Evolutionary conservation across 2,329 filamentous ascomycete species (phyloP).

Genomic region (Samsoniella hepiali): DNA sequence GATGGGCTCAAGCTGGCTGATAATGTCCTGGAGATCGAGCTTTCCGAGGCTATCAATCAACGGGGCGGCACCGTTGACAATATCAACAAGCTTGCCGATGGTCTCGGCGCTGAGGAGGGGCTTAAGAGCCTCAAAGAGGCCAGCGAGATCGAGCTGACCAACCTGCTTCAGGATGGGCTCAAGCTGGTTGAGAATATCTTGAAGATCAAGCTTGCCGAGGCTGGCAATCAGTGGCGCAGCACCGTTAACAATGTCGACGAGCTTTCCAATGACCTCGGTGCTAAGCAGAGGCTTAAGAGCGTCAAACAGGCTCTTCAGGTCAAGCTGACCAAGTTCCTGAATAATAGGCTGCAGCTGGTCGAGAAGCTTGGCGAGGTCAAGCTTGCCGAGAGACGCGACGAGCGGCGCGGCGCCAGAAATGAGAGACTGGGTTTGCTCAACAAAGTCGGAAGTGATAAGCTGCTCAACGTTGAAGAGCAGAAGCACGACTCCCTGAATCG

Average conservation of each 20-base stretch:
- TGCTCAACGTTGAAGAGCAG: constrained; percentile 20
- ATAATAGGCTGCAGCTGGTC: constrained; percentile 30
- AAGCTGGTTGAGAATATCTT: constrained; percentile 21
- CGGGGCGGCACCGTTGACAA: constrained; percentile 29
- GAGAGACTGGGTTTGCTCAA: constrained; percentile 22
- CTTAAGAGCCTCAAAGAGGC: constrained; percentile 27
- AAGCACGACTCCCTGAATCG: constrained; percentile 19
- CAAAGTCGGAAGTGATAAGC: constrained; percentile 17
- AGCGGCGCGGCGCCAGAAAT: constrained; percentile 12
- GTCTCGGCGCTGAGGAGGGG: constrained; percentile 32
- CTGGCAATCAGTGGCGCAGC: constrained; percentile 21
- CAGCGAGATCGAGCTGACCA: constrained; percentile 31
- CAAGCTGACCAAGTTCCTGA: constrained; percentile 21
- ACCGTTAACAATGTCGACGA: constrained; percentile 19
- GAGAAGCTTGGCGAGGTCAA: constrained; percentile 23
- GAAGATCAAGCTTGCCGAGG: constrained; percentile 17
- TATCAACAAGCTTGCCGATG: constrained; percentile 31
- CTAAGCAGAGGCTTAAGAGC: constrained; percentile 17
- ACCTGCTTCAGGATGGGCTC: constrained; percentile 25
- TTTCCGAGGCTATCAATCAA: constrained; percentile 33
- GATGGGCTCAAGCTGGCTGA: constrained; percentile 23
- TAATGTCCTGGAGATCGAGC: constrained; percentile 31
- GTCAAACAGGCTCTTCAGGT: constrained; percentile 22
- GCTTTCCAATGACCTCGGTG: not conserved
- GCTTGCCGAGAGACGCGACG: constrained; percentile 8